Conservation (phyloP, 108 stramenopile genomes). For the Fragilaria radians region DNA sequence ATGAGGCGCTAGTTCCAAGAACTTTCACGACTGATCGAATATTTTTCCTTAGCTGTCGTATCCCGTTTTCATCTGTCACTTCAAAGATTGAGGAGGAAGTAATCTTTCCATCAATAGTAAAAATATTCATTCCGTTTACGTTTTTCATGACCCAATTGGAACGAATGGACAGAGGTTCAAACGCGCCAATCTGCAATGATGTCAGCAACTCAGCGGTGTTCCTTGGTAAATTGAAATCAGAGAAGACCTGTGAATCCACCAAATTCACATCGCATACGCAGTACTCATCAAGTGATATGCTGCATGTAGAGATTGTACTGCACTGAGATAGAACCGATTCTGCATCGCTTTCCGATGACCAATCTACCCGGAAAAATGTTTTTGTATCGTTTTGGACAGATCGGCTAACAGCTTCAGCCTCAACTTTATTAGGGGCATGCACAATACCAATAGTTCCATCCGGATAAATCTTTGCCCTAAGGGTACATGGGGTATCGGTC, state of each 20-base stretch:
- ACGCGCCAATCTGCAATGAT: conserved; percentile 29
- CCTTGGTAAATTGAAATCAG: not conserved
- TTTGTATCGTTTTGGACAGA: conserved; percentile 13
- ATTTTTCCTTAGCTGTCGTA: conserved; percentile 35
- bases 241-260: conserved; percentile 34
- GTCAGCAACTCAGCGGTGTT: conserved; percentile 29
- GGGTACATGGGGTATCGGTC: not conserved
- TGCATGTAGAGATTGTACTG: not conserved
- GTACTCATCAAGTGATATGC: not conserved
- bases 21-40: conserved; percentile 26
- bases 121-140: conserved; percentile 19
- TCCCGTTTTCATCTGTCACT: conserved; percentile 31
- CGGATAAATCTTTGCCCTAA: not conserved
- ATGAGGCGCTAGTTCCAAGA: conserved; percentile 46
- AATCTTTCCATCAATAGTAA: conserved; percentile 18
- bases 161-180: too few species aligned
- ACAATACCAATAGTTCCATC: not conserved
- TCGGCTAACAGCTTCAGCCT: not conserved
- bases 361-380: conserved; percentile 30
- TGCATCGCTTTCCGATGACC: not conserved
- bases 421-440: not conserved
- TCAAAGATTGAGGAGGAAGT: conserved; percentile 45
- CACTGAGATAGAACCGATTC: too few species aligned
- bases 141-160: too few species aligned
- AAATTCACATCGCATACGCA: conserved; percentile 43